Conservation (phyloP, 2,329 filamentous ascomycete species). For the Coniochaeta ligniaria region DNA sequence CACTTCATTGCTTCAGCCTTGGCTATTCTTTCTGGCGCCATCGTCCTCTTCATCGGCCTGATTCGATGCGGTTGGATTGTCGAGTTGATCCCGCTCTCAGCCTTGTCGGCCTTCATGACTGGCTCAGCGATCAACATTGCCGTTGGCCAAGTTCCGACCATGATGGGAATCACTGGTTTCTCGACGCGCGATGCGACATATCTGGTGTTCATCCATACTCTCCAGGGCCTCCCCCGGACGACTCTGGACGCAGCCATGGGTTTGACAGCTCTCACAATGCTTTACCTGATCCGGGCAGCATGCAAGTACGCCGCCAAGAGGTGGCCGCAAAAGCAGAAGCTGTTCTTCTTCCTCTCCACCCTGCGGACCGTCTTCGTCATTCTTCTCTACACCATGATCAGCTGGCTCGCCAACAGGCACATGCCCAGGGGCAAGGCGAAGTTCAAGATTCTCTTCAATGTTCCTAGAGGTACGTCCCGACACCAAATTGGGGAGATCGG, state of each 20-base stretch:
- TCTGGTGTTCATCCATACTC: conserved; percentile 71
- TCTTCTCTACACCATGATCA: conserved; percentile 83
- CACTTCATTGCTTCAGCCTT: conserved; percentile 72
- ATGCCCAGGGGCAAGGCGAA: conserved; percentile 48
- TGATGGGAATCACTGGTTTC: conserved; percentile 74
- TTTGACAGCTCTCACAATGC: conserved; percentile 67
- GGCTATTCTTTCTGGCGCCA: conserved; percentile 67
- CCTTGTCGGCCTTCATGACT: conserved; percentile 94
- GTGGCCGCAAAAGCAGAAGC: conserved; percentile 60
- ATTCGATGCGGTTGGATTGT: conserved; percentile 82
- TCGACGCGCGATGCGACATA: conserved; percentile 75
- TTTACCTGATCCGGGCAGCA: conserved; percentile 66
- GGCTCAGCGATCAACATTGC: conserved; percentile 88
- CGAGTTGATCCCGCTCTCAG: conserved; percentile 83
- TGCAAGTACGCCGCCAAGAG: conserved; percentile 63
- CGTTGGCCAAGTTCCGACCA: conserved; percentile 70
- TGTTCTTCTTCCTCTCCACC: conserved; percentile 86
- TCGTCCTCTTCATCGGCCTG: conserved; percentile 74
- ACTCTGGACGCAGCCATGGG: conserved; percentile 82
- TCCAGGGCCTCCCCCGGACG: conserved; percentile 62
- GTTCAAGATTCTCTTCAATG: conserved; percentile 67
- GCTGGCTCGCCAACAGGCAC: conserved; percentile 73
- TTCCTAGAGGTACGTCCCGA: conserved; percentile 62
- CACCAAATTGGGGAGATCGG: neutral
- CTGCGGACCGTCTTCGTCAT: conserved; percentile 89